phyloP scores from a whole-genome alignment of 345 rosid genomes.

The Dipteronia dyeriana region DNA sequence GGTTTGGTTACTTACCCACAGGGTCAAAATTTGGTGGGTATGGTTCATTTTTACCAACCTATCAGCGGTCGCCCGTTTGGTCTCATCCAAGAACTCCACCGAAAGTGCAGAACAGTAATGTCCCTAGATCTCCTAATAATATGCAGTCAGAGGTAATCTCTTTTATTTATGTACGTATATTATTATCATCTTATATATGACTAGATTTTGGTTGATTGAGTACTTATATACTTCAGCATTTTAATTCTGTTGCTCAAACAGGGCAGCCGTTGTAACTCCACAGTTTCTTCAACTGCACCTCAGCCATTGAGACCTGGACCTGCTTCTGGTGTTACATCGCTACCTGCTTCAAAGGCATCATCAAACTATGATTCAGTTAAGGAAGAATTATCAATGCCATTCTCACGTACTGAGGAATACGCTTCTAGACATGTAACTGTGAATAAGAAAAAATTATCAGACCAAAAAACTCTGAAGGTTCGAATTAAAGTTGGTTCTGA shows the following conservation, averaged over 20 bases:
- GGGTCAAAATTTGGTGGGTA: constrained; percentile 97
- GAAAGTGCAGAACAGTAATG: constrained; percentile 46
- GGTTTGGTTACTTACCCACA: constrained; percentile 38
- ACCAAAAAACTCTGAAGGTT: constrained; percentile 66
- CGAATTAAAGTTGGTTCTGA: constrained; percentile 81
- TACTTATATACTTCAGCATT: constrained; percentile 20
- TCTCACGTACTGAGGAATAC: constrained; percentile 42
- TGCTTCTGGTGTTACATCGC: constrained; percentile 32
- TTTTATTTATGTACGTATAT: background rate
- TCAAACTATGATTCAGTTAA: constrained; percentile 37
- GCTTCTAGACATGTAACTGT: constrained; percentile 34
- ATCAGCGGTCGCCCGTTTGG: constrained; percentile 76
- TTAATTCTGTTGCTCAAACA: constrained; percentile 31
- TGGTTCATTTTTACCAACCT: constrained; percentile 89
- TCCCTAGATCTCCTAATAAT: constrained; percentile 60
- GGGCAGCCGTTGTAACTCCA: constrained; percentile 49
- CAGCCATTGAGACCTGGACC: constrained; percentile 48
- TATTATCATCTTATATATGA: background rate
- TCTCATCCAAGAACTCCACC: constrained; percentile 62
- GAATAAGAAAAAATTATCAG: constrained; percentile 46
- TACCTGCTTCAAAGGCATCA: constrained; percentile 41
- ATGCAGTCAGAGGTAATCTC: constrained; percentile 63
- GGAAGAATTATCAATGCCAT: constrained; percentile 40
- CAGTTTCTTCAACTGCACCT: constrained; percentile 41
- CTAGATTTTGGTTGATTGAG: constrained; percentile 22